A percentile compares a stretch with the other conserved stretches of the same genome.
Evolutionary conservation across 345 rosid genomes (phyloP).

Genomic region (Ceriops decandra): DNA sequence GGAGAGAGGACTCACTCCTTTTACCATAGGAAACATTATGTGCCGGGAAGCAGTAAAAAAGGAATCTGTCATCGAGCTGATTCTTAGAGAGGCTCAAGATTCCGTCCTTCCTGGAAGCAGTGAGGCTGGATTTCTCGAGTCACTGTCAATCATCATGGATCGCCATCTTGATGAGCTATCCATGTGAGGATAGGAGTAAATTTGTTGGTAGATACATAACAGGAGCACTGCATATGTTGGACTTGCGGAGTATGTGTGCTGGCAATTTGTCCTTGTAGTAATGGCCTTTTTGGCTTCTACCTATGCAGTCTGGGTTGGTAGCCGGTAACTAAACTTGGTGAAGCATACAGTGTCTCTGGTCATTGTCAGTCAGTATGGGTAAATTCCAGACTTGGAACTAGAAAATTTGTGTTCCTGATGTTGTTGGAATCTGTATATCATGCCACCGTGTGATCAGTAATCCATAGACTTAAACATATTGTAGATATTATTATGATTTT

Average conservation of each 20-base stretch:
- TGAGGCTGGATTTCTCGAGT: slow-evolving; percentile 51
- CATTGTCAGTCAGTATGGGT: too few species aligned
- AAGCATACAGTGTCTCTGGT: too few species aligned
- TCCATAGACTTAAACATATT: too few species aligned
- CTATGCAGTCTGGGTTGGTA: neutral
- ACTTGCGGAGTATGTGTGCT: slow-evolving; percentile 3
- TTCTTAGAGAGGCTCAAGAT: slow-evolving; percentile 55
- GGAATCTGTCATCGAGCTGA: slow-evolving; percentile 65
- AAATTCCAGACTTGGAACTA: too few species aligned
- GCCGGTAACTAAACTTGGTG: neutral
- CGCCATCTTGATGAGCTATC: slow-evolving; percentile 35
- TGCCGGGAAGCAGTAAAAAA: slow-evolving; percentile 57
- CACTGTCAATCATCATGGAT: slow-evolving; percentile 57
- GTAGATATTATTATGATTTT: too few species aligned
- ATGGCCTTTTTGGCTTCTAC: slow-evolving; percentile 6
- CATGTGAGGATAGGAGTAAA: slow-evolving; percentile 1
- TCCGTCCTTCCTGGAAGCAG: slow-evolving; percentile 44
- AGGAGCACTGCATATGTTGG: neutral
- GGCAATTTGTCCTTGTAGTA: neutral
- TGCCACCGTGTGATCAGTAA: too few species aligned
- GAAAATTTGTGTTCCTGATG: too few species aligned
- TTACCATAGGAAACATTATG: slow-evolving; percentile 67
- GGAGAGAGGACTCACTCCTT: slow-evolving; percentile 66
- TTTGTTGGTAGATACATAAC: slow-evolving; percentile 4
- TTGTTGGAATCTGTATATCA: too few species aligned